Conservation (phyloP, 495 filamentous ascomycete genomes). For the Cairneyella variabilis region DNA sequence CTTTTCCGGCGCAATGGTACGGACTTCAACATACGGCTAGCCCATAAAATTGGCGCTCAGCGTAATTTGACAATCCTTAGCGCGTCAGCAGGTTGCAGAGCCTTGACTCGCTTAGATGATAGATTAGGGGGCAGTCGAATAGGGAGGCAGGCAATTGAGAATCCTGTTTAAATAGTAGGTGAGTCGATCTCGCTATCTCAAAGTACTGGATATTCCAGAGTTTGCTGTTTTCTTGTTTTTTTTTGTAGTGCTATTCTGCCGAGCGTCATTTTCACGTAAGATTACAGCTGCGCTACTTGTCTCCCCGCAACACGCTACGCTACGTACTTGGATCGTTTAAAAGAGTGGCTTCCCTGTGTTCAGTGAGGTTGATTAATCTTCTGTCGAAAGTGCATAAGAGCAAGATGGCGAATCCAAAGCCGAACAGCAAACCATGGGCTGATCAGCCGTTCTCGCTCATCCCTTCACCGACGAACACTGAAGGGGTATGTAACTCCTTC, state of each 20-base stretch:
- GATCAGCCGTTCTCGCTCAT: slow-evolving; percentile 4
- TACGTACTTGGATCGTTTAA: too few species aligned
- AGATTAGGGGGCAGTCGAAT: too few species aligned
- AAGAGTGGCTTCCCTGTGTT: too few species aligned
- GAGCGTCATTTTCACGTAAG: not conserved
- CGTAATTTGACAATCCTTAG: too few species aligned
- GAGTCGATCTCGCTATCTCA: too few species aligned
- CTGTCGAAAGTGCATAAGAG: not conserved
- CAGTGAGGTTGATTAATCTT: too few species aligned
- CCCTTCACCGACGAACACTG: not conserved
- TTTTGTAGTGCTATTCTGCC: not conserved
- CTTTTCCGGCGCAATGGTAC: not conserved
- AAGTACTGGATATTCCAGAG: too few species aligned
- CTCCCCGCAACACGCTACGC: not conserved
- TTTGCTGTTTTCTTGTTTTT: not conserved
- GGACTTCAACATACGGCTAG: not conserved
- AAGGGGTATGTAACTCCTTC: too few species aligned
- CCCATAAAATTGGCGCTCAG: not conserved
- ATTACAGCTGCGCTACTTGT: not conserved
- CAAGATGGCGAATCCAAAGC: not conserved
- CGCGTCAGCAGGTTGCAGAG: not conserved
- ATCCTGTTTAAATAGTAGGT: too few species aligned
- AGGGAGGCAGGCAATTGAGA: too few species aligned
- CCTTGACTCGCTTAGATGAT: too few species aligned
- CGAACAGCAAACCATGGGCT: slow-evolving; percentile 11